Conservation (phyloP, 352 stramenopile species). For the Phytophthora europaea region DNA sequence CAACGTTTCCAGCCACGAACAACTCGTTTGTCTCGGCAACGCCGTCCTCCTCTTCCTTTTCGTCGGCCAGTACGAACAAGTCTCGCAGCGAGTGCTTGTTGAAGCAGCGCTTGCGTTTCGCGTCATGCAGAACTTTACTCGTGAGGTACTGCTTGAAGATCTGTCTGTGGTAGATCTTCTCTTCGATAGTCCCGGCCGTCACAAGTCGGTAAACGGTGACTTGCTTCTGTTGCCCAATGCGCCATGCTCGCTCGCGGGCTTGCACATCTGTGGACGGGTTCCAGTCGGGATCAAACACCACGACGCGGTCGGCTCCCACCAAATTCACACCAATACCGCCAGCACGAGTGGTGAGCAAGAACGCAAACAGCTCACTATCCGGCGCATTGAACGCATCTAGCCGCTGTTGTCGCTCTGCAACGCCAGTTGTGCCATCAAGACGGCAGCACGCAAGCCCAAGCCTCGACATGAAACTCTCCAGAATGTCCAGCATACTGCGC, state of each 20-base stretch:
- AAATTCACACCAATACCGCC: conserved; percentile 98
- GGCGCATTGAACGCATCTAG: conserved; percentile 97
- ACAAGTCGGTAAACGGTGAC: conserved; percentile 95
- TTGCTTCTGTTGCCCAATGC: conserved; percentile 91
- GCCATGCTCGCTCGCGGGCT: conserved; percentile 97
- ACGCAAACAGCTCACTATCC: conserved; percentile 82
- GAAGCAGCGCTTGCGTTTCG: conserved; percentile 97
- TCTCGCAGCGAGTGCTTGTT: conserved; percentile 97
- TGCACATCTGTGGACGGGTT: conserved; percentile 98
- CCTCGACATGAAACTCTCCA: conserved; percentile 93
- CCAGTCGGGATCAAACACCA: conserved; percentile 99
- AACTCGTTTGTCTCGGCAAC: conserved; percentile 94
- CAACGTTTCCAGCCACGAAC: conserved; percentile 90
- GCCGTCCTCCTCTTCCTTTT: conserved; percentile 63
- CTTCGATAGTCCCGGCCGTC: conserved; percentile 98
- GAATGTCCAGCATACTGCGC: conserved; percentile 97
- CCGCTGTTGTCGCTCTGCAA: conserved; percentile 93
- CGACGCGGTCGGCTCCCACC: conserved; percentile 95
- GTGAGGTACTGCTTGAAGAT: conserved; percentile 99
- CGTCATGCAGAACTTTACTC: conserved; percentile 97
- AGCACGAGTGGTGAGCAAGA: conserved; percentile 88
- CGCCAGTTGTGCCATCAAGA: conserved; percentile 97
- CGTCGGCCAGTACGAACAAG: conserved; percentile 93
- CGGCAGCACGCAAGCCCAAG: conserved; percentile 93
- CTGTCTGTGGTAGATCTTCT: conserved; percentile 99